Percentiles rank a stretch among this genome's conserved stretches.
Conservation (phyloP, 306 rosid genomes). For the Acacia acuminata region DNA sequence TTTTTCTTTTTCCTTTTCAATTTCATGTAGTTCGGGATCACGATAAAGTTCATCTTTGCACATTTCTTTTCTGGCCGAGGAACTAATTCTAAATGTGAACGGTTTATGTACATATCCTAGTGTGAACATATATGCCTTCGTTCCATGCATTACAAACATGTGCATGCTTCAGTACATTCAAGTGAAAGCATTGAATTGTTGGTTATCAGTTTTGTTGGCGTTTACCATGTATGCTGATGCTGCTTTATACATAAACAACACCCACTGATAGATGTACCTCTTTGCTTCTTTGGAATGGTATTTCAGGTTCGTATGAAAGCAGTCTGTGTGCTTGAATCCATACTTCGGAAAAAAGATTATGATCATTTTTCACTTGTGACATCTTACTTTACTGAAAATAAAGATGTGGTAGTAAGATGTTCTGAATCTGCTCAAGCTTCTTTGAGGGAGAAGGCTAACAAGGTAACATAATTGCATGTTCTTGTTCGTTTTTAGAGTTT, state of each 20-base stretch:
- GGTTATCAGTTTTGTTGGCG: constrained; percentile 16
- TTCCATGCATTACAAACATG: background rate
- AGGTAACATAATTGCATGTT: constrained; percentile 58
- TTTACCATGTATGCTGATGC: constrained; percentile 19
- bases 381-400: constrained; percentile 76
- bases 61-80: background rate
- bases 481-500: background rate
- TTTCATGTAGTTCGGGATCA: background rate
- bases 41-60: background rate
- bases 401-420: constrained; percentile 70
- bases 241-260: background rate
- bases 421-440: constrained; percentile 97
- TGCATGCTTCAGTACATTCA: constrained; percentile 2
- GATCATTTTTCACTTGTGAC: constrained; percentile 60
- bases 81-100: background rate
- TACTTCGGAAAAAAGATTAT: constrained; percentile 75
- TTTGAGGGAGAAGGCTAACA: constrained; percentile 86
- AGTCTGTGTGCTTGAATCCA: constrained; percentile 86
- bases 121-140: background rate
- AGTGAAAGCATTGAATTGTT: constrained; percentile 6
- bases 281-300: constrained; percentile 17
- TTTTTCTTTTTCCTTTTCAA: background rate
- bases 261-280: background rate
- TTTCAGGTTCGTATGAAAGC: constrained; percentile 97
- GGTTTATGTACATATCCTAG: background rate